Evolutionary conservation across 805 yeast genomes (phyloP), one percentile per base, ranked within the genome.

Genomic region (Yamadazyma akitaensis): DNA sequence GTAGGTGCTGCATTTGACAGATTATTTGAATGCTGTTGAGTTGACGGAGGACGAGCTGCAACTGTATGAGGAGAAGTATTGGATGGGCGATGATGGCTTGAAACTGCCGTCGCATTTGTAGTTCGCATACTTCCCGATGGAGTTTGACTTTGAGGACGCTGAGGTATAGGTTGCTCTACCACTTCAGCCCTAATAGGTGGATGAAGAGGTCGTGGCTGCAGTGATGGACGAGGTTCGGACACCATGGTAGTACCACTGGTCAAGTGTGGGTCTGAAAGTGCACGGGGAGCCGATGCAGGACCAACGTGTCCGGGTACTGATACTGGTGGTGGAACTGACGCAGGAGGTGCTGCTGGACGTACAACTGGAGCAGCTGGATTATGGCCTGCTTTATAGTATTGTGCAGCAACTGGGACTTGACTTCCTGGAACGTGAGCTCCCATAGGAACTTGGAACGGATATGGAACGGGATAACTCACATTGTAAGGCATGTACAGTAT

Each of bases 401-500:
- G 16, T n/a, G 39, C 14, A 14, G 39, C 30, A 2, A 10, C 40
- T 21, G 36, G 42, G 24, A 18, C 21, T 21, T 43, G 50, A n/a
- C 24, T 7, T 21, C 24, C 24, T 21, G 11, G 37, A 14, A 12
- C 32, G 10, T 11, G 32, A 28, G 32, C n/a, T 13, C 25, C 32
- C 16, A 25, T 12, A 19, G 35, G 44, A 14, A 28, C 26, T 35
- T 33, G 48, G 14, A 33, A 39, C 12, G 43, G 43, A 16, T 43
- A 43, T 2, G 14, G 18, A 19, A 28, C 44, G 18, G 48, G 43
- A 21, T 39, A 44, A n/a, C 31, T 28, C 11, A 39, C 40, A 25
- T 44, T 44, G 30, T 44, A 44, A 10, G 44, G 44, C 17, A 48
- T 19, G 38, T 48, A 51, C 24, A 35, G 48, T 14, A 51, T 43